Base-by-base conservation (phyloP, 768 basidiomycete species). In the Boletus subparvulus region DNA sequence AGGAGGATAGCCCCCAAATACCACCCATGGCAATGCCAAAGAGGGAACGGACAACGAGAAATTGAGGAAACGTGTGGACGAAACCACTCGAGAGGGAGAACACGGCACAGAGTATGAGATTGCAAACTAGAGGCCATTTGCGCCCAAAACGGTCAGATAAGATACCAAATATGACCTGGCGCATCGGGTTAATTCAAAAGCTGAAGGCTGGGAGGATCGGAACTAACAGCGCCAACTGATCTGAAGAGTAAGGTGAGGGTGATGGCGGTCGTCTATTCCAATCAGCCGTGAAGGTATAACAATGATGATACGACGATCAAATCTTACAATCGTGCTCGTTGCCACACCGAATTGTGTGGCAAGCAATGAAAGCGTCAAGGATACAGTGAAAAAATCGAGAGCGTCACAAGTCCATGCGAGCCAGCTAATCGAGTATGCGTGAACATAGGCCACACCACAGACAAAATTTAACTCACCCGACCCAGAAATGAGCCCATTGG, bases 241-340 rank as follows among this genome's bases (percentile, higher is more conserved):
- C 95, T 84, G 78, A 98, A 89, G n/a, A 98, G 83, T 1, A 98
- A 79, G 0, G 95, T 97, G 47, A 97, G 79, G 7, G 95, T 97
- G 67, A 98, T 94, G 6, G 92, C 82, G 19, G 86, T 85, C 47
- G 91, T 90, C 80, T 80, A 54, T 21, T 40, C 8, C n/a, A 3
- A 37, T 44, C 14, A 58, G 49, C 47, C 43, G 28, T 26, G 2
- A 41, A 37, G 40, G 33, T 8, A 19, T 24, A 43, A 32, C 1
- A 4, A 8, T 16, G 17, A 26, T 8, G 28, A 59, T 16, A 3
- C 13, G 36, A 41, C 1, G 7, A 24, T 21, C 30, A 28, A 13
- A 33, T 68, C 75, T 60, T 44, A 80, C 80, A 33, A 90, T 83
- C 33, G 73, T 63, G 36, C 74, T 59, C 4, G 76, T 75, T 0